phyloP scores from a whole-genome alignment of 2,329 filamentous ascomycete genomes.

The Lomentospora prolificans region DNA sequence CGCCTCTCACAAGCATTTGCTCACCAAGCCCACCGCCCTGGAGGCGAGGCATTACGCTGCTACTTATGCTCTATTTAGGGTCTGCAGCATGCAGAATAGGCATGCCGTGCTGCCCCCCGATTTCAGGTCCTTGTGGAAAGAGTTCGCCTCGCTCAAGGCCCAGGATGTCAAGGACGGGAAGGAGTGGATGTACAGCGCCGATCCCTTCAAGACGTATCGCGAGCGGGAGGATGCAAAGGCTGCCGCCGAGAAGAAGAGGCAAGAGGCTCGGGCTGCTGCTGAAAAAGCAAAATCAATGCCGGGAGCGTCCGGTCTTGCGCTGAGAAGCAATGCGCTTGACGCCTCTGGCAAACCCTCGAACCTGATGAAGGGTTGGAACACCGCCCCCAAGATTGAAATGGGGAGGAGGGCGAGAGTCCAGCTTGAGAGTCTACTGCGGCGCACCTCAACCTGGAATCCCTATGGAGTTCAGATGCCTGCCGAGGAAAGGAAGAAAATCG shows the following conservation, averaged over 20 bases:
- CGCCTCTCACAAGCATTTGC: slow-evolving; percentile 63
- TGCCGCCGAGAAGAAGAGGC: slow-evolving; percentile 67
- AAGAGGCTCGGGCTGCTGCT: slow-evolving; percentile 57
- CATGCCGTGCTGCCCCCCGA: slow-evolving; percentile 89
- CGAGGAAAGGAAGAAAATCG: slow-evolving; percentile 45
- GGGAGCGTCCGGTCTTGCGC: slow-evolving; percentile 42
- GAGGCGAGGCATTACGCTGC: slow-evolving; percentile 92
- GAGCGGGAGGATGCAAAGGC: slow-evolving; percentile 72
- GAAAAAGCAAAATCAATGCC: slow-evolving; percentile 58
- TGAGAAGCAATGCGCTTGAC: slow-evolving; percentile 3
- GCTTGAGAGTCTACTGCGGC: slow-evolving; percentile 70
- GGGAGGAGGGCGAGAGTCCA: slow-evolving; percentile 68
- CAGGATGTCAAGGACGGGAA: slow-evolving; percentile 67
- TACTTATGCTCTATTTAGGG: slow-evolving; percentile 80
- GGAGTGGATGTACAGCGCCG: slow-evolving; percentile 88
- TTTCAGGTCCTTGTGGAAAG: slow-evolving; percentile 85
- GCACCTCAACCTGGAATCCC: slow-evolving; percentile 79
- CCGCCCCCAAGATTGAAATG: slow-evolving; percentile 87
- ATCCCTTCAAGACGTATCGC: slow-evolving; percentile 75
- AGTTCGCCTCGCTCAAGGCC: slow-evolving; percentile 74
- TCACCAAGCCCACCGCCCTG: slow-evolving; percentile 66
- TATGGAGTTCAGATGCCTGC: slow-evolving; percentile 57
- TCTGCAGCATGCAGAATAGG: slow-evolving; percentile 92
- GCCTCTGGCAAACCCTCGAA: slow-evolving; percentile 22
- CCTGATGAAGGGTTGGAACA: slow-evolving; percentile 67